These are phyloP conservation scores for Colletotrichum australisinense DNA, from an alignment of 2,329 filamentous ascomycete genomes.

Conservation along the genomic window DNA sequence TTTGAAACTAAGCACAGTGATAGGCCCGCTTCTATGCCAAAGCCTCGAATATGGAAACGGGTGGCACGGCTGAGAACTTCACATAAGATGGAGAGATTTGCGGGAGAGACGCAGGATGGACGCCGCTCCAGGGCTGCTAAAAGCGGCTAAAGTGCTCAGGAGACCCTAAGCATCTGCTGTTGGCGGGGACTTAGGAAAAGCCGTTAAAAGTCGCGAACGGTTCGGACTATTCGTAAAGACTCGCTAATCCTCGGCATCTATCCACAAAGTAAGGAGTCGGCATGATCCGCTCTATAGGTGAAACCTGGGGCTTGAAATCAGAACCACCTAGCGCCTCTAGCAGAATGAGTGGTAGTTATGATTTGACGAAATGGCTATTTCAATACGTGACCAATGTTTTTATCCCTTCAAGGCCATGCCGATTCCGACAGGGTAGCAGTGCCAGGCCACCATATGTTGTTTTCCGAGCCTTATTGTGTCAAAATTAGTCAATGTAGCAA, in stretches of 20 bases:
- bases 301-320: neutral
- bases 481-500: no score
- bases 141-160: no score
- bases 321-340: neutral
- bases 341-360: neutral
- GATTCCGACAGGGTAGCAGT: neutral
- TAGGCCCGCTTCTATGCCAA: no score
- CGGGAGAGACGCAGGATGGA: no score
- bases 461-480: no score
- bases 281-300: neutral
- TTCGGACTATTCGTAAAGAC: neutral
- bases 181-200: no score
- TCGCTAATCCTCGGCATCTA: neutral
- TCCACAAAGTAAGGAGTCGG: neutral
- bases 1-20: no score
- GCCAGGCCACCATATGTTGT: neutral
- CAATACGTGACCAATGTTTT: neutral
- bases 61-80: no score
- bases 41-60: no score
- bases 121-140: neutral
- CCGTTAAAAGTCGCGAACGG: neutral
- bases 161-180: no score
- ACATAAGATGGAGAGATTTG: no score
- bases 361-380: no score
- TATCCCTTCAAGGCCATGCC: neutral